A percentile compares a stretch with the other conserved stretches of the same genome.
These are phyloP conservation scores for Lichtheimia ornata DNA, from an alignment of 371 early-diverging fungal species.

Conservation along the genomic window DNA sequence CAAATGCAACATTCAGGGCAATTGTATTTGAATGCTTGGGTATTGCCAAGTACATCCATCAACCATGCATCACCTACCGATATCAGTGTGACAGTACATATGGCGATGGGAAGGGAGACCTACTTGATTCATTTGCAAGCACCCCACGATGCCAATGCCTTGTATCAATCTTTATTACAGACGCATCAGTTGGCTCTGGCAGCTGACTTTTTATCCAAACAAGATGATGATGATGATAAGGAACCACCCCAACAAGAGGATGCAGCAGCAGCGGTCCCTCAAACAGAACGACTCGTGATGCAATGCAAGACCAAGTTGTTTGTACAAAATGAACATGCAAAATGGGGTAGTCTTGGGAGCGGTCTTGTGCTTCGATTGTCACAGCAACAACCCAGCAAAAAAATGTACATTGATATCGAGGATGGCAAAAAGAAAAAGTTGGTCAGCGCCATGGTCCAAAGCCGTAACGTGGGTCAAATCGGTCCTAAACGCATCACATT, in stretches of 20 bases:
- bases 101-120: constrained; percentile 29
- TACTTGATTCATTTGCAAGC: constrained; percentile 37
- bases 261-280: constrained; percentile 10
- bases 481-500: constrained; percentile 43
- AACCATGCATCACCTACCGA: constrained; percentile 35
- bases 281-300: constrained; percentile 32
- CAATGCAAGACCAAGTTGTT: constrained; percentile 48
- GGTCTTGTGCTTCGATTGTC: constrained; percentile 37
- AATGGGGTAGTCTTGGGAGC: constrained; percentile 41
- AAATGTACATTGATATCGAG: constrained; percentile 46
- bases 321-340: constrained; percentile 38
- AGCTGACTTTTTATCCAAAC: background rate
- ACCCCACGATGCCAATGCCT: constrained; percentile 20
- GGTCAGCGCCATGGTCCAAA: constrained; percentile 43
- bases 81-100: constrained; percentile 31
- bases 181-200: constrained; percentile 24
- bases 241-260: constrained; percentile 2
- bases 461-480: constrained; percentile 40
- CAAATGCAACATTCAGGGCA: constrained; percentile 31
- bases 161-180: constrained; percentile 26
- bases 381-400: constrained; percentile 37
- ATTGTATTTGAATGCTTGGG: constrained; percentile 46
- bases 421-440: constrained; percentile 33
- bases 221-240: constrained; percentile 12
- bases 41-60: constrained; percentile 30